Evolutionary conservation across 805 yeast genomes (phyloP), one percentile per base, ranked within the genome.

Genomic region (Yamadazyma tumulicola): DNA sequence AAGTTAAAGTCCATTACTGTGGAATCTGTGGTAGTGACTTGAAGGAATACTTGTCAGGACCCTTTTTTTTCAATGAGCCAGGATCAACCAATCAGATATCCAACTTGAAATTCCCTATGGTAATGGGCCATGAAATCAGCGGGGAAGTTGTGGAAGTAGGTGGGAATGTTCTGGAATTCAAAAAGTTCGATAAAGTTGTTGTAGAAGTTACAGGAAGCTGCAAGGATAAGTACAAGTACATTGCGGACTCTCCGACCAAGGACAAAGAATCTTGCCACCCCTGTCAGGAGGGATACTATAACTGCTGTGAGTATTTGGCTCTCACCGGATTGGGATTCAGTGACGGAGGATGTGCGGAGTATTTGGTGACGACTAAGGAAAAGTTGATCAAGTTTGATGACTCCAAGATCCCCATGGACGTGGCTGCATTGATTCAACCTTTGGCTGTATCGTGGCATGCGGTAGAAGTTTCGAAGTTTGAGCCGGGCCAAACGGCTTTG

Each of bases 21-120:
- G 85, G 85, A 48, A 62, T 79, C 19, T 79, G 85, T 53, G 82
- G 81, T 18, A 66, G 77, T 5, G 85, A 79, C 46, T 60, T 74
- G 32, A 83, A 77, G 48, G 67, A 80, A 51, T 77, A 64, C 45
- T 45, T 59, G 18, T 76, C 71, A 18, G 81, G 80, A 1, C 83
- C 85, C 7, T 74, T 75, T 36, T 77, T 79, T 50, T 75, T 76
- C 56, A 69, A 66, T 4, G 53, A 59, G 37, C 59, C 54, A 24
- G 67, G 68, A 17, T 49, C 57, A 13, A 49, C 42, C 34, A 78
- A 74, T 26, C 73, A 70, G 27, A 75, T 82, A 76, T 67, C 64
- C 21, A 46, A 56, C 24, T 47, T 47, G 46, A 51, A 56, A 32
- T 57, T 59, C 27, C 60, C 64, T 26, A 67, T 69, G 39, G 65